Base-by-base conservation (phyloP, 83 land plant genomes). In the Picea mariana region DNA sequence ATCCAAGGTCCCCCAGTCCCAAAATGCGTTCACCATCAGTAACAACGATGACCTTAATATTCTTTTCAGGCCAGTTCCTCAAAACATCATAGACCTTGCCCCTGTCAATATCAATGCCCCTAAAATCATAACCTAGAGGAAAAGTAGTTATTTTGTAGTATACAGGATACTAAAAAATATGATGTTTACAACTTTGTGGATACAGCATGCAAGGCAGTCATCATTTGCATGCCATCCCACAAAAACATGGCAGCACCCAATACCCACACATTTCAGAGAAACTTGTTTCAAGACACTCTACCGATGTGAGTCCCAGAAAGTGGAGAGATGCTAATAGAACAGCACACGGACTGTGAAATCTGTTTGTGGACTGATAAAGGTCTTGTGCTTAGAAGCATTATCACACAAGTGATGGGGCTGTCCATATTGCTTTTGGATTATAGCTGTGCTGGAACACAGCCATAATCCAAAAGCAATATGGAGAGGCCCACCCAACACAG, bases 1-100 rank as follows among this genome's bases (percentile, higher is more conserved):
- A 78, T 3, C 90, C 89, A 61, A 88, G 89, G 38, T 88, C 89
- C 59, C 90, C 90, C 6, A 88, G 81, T 59, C 90, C 90, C 21
- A 88, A 73, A 40, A 88, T 88, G 15, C 90, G 86, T 73, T 87
- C 90, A 13, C 90, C 90, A 79, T 88, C 88, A 7, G 88, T 88
- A 55, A 88, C 90, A 77, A 88, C 90, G 66, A 88, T 88, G 31
- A 87, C 88, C 84, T 82, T 79, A 5, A 88, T 75, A 24, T 72
- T 71, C 69, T 79, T 81, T 61, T 88, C 81, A 16, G 90, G 89
- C 81, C 78, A 88, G 61, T 88, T 88, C 82, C 84, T 88, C 38
- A 88, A 62, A 40, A 88, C 86, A 63, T 86, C 86, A 26, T 83
- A 15, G 9, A 88, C 75, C 76, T 63, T 83, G 4, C 90, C 90